These are phyloP conservation scores for Penicillium macrosclerotiorum DNA, from an alignment of 495 filamentous ascomycete species.

Conservation along the genomic window DNA sequence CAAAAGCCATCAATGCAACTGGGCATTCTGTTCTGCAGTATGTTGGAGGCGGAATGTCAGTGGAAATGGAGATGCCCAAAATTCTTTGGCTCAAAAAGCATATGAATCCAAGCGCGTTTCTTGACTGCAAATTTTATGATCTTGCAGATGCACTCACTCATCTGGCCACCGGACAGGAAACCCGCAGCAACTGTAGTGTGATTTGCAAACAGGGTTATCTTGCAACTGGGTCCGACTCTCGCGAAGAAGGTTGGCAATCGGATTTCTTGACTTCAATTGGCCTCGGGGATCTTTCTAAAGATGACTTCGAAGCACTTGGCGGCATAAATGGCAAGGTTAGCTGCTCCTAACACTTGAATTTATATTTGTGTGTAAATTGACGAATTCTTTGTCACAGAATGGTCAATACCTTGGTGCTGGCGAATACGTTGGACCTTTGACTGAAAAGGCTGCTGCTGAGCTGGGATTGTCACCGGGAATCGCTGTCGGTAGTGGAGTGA, in stretches of 20 bases:
- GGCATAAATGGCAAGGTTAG: conserved; percentile 2
- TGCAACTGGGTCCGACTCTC: conserved; percentile 82
- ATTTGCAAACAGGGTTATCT: conserved; percentile 90
- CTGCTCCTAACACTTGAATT: neutral
- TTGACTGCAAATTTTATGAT: conserved; percentile 86
- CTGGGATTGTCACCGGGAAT: conserved; percentile 77
- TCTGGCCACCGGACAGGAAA: conserved; percentile 83
- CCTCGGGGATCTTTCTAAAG: neutral
- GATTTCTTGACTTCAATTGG: conserved; percentile 59
- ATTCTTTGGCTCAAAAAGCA: conserved; percentile 89
- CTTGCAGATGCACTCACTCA: conserved; percentile 80
- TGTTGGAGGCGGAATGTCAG: conserved; percentile 86
- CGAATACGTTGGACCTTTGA: conserved; percentile 72
- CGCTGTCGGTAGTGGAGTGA: conserved; percentile 83
- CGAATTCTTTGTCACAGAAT: conserved; percentile 52
- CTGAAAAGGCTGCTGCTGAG: conserved; percentile 68
- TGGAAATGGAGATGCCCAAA: conserved; percentile 94
- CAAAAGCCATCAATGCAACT: conserved; percentile 78
- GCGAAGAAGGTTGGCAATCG: conserved; percentile 88
- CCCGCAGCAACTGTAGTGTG: conserved; percentile 75
- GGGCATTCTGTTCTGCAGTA: conserved; percentile 79
- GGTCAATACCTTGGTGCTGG: conserved; percentile 77
- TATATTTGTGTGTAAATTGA: neutral
- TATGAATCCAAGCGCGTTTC: conserved; percentile 78
- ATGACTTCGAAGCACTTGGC: neutral